A percentile compares a stretch with the other conserved stretches of the same genome.
phyloP scores from a whole-genome alignment of 2,329 filamentous ascomycete genomes.

The Aspergillus pseudoglaucus region DNA sequence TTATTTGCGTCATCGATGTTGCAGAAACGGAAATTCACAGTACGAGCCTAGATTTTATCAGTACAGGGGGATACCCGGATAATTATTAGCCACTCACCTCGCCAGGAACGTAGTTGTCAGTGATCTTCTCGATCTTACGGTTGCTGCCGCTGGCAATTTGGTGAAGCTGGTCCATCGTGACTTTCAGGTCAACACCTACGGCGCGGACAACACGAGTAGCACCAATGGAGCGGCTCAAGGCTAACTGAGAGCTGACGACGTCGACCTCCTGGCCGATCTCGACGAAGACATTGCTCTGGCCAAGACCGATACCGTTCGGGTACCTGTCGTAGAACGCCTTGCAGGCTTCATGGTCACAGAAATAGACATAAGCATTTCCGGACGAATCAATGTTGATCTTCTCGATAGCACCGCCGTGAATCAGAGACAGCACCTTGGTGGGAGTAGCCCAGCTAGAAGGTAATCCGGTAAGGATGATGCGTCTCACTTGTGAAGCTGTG shows the following conservation, averaged over 20 bases:
- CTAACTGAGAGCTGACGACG: constrained; percentile 36
- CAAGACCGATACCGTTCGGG: constrained; percentile 31
- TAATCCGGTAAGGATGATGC: constrained; percentile 31
- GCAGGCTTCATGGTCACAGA: constrained; percentile 29
- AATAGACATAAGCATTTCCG: constrained; percentile 28
- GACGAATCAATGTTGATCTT: constrained; percentile 16
- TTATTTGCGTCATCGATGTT: constrained; percentile 41
- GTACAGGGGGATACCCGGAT: constrained; percentile 1
- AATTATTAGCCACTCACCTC: constrained; percentile 29
- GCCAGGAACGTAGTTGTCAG: constrained; percentile 33
- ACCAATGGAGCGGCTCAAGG: constrained; percentile 33
- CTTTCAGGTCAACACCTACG: constrained; percentile 35
- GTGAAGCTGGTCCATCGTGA: constrained; percentile 30
- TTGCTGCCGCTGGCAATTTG: constrained; percentile 33
- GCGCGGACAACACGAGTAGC: constrained; percentile 43
- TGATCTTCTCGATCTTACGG: constrained; percentile 41
- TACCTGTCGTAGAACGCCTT: constrained; percentile 30
- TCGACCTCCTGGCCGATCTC: constrained; percentile 36
- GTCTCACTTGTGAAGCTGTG: constrained; percentile 22
- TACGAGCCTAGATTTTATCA: constrained; percentile 28
- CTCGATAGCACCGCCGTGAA: constrained; percentile 36
- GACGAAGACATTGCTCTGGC: constrained; percentile 27
- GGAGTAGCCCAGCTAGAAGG: constrained; percentile 24
- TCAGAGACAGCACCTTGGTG: constrained; percentile 29
- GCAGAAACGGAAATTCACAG: constrained; percentile 44